Conservation (phyloP, 169 alveolate species). For the Cryptosporidium meleagridis region DNA sequence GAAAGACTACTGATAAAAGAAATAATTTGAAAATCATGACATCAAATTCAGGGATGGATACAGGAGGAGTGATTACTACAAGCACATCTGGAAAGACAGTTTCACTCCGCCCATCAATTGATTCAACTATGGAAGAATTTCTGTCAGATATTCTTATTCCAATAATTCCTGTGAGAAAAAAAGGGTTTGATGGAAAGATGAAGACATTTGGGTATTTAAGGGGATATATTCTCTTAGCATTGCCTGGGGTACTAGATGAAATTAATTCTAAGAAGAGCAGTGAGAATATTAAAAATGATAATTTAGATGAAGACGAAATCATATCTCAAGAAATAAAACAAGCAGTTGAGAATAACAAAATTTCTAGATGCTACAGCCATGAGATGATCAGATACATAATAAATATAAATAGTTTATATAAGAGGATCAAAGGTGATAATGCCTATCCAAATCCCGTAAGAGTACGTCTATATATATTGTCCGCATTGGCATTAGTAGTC, state of each 20-base stretch:
- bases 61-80: slow-evolving; percentile 64
- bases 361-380: slow-evolving; percentile 61
- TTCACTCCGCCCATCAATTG: slow-evolving; percentile 78
- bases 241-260: slow-evolving; percentile 43
- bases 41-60: slow-evolving; percentile 35
- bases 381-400: slow-evolving; percentile 31
- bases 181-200: slow-evolving; percentile 51
- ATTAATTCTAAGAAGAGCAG: slow-evolving; percentile 19
- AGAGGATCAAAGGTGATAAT: slow-evolving; percentile 80
- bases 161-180: slow-evolving; percentile 78
- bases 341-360: slow-evolving; percentile 34
- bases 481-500: slow-evolving; percentile 61
- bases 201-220: slow-evolving; percentile 65
- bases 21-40: slow-evolving; percentile 69
- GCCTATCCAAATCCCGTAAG: slow-evolving; percentile 83
- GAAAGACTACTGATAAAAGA: slow-evolving; percentile 78
- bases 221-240: slow-evolving; percentile 56
- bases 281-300: background rate
- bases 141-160: slow-evolving; percentile 81
- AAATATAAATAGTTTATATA: slow-evolving; percentile 35
- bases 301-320: slow-evolving; percentile 7
- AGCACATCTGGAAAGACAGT: slow-evolving; percentile 25
- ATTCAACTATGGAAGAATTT: slow-evolving; percentile 80
- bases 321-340: background rate
- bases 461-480: slow-evolving; percentile 83